Evolutionary conservation across 345 rosid species (phyloP), one percentile per base, ranked within the genome.

Genomic region (Eucalyptus brandiana): DNA sequence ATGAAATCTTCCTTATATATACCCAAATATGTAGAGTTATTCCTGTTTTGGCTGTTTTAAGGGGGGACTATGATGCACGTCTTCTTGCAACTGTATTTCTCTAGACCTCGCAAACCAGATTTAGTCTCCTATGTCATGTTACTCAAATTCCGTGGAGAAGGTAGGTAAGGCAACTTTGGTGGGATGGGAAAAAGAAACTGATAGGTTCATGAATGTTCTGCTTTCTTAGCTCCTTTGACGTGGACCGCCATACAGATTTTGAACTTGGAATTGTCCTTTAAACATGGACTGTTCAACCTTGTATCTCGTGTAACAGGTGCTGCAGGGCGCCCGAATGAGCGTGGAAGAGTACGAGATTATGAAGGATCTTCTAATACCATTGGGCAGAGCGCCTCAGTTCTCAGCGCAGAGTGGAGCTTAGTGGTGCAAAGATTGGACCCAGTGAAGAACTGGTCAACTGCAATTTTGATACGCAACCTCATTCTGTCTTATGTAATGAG

Each of bases 351-450:
- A 95, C 19, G 97, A 96, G 91, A 87, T 90, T 81, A 95, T 98
- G 98, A 96, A 93, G 93, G 96, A 98, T 88, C 92, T 97, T 17
- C 89, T 96, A 42, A 89, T 95, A 62, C 99, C 99, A 54, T 96
- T 96, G 80, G 99, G 98, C 72, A 96, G 97, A 90, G 94, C 93
- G 62, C 95, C 99, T 86, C 94, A 92, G 42, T 93, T 96, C 89
- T 93, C 94, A 12, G 90, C 95, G 58, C 94, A 91, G 88, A 93
- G 95, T 72, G 97, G 97, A 42, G 98, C 95, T 9, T 95, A 93
- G 76, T 48, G 81, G 44, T 28, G 87, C 86, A 45, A 45, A 65
- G 76, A n/a, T 65, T n/a, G 76, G 76, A 8, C 76, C 76, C 12
- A 8, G 76, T 65, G 76, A 65, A n/a, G 85, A 40, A 40, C 85